A percentile compares a stretch with the other conserved stretches of the same genome.
These are phyloP conservation scores for Colletotrichum neosansevieriae DNA, from an alignment of 2,329 filamentous ascomycete species.

Conservation along the genomic window DNA sequence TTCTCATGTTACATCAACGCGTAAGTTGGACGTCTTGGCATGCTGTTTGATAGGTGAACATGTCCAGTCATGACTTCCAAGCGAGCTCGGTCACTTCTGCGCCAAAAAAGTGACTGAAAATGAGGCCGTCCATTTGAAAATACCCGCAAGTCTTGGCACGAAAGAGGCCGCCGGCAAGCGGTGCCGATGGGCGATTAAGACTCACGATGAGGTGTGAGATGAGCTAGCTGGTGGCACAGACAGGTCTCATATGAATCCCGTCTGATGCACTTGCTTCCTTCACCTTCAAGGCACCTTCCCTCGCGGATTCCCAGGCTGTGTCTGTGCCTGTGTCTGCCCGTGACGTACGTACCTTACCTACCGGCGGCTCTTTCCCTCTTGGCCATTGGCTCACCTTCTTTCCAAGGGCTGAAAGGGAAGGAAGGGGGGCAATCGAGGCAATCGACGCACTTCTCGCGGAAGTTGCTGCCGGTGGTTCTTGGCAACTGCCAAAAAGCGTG, in stretches of 20 bases:
- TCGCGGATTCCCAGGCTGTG: background rate
- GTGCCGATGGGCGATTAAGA: background rate
- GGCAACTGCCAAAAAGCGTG: conserved; percentile 11
- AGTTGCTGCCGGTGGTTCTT: conserved; percentile 37
- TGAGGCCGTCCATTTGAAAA: conserved; percentile 7
- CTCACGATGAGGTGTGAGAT: background rate
- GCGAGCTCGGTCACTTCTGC: conserved; percentile 1
- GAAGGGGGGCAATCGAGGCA: conserved; percentile 18
- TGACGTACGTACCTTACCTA: conserved; percentile 7
- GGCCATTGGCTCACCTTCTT: background rate
- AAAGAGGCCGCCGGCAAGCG: conserved; percentile 14
- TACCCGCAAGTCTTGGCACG: conserved; percentile 19
- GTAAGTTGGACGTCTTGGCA: background rate
- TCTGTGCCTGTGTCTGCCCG: background rate
- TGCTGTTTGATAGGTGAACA: background rate
- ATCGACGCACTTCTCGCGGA: conserved; percentile 22
- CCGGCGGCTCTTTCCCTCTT: background rate
- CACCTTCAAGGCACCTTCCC: too few species aligned
- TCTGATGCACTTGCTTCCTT: too few species aligned
- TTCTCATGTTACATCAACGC: background rate
- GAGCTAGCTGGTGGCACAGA: background rate
- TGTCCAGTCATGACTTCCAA: background rate
- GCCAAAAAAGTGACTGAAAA: background rate
- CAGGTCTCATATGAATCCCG: too few species aligned
- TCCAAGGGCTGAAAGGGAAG: conserved; percentile 15